Evolutionary conservation across 345 rosid genomes (phyloP), one percentile per base, ranked within the genome.

Genomic region (Salix brachista): DNA sequence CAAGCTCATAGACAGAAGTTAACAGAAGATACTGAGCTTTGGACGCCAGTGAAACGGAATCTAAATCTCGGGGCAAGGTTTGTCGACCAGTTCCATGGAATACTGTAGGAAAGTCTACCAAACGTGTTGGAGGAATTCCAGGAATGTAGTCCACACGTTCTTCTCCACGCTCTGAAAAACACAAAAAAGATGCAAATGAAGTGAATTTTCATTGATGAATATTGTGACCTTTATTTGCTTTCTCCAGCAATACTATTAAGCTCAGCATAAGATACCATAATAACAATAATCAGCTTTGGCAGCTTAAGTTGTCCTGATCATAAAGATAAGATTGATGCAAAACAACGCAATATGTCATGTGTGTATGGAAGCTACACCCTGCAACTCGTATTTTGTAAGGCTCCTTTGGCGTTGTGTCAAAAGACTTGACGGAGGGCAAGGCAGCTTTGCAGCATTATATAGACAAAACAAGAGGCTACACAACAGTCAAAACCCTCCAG

Each of bases 131-230:
- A n/a, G 77, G 76, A 78, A 78, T 36, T 39, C 89, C 85, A 0
- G 86, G 85, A 17, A 87, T 82, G 69, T 83, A 70, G 32, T 88
- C 87, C 42, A 84, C 83, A 34, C 73, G 78, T 42, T 85, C 89
- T 74, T 80, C 73, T 39, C 72, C 76, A 66, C 69, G 21, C 54
- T 80, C 79, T 71, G 52, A 16, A 34, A 18, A 18, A 21, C 8
- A 34, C 8, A 65, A 42, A 11, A 64, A 16, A 44, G 17, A 13
- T 44, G 50, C 17, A 44, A 44, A 44, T 44, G 50, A 44, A 44
- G 17, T 44, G 14, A 52, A 52, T 52, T 50, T 18, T 6, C 58
- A 52, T 6, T 18, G n/a, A 52, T 52, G 58, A 18, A 50, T 56
- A 56, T 52, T 18, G 19, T 19, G 8, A 52, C 23, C 23, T 52